Conservation (phyloP, 371 early-diverging fungal genomes). For the Circinella minor region DNA sequence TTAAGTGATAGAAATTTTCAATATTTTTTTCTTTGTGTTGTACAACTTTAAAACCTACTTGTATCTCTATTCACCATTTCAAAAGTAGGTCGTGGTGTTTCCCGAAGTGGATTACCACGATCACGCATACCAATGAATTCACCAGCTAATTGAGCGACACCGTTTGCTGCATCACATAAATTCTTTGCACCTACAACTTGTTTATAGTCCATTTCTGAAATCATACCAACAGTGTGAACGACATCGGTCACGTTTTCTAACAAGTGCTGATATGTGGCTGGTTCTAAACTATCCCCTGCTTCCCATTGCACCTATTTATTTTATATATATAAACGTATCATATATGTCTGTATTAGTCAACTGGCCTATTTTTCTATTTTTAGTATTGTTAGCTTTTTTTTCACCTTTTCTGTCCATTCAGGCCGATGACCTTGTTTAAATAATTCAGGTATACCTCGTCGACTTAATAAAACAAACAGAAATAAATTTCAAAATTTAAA, state of each 20-base stretch:
- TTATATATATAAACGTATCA: no score
- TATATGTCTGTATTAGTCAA: no score
- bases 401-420: slow-evolving; percentile 51
- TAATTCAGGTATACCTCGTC: slow-evolving; percentile 52
- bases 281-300: slow-evolving; percentile 68
- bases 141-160: slow-evolving; percentile 24
- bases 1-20: background rate
- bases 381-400: no score
- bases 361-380: background rate
- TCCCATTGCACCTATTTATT: slow-evolving; percentile 60
- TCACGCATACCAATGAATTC: slow-evolving; percentile 39
- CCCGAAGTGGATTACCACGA: slow-evolving; percentile 52
- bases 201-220: slow-evolving; percentile 76
- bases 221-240: slow-evolving; percentile 75
- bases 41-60: slow-evolving; percentile 40
- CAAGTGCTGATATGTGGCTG: slow-evolving; percentile 57
- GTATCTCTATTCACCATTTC: slow-evolving; percentile 78
- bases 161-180: slow-evolving; percentile 41
- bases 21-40: background rate
- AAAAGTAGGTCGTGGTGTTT: slow-evolving; percentile 44
- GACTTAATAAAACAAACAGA: slow-evolving; percentile 33
- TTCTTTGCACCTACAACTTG: slow-evolving; percentile 53
- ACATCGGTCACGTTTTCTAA: slow-evolving; percentile 67
- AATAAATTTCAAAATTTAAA: background rate
- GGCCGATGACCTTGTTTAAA: slow-evolving; percentile 35